Evolutionary conservation across 2,329 filamentous ascomycete genomes (phyloP).

Genomic region (Stachybotrys echinatus): DNA sequence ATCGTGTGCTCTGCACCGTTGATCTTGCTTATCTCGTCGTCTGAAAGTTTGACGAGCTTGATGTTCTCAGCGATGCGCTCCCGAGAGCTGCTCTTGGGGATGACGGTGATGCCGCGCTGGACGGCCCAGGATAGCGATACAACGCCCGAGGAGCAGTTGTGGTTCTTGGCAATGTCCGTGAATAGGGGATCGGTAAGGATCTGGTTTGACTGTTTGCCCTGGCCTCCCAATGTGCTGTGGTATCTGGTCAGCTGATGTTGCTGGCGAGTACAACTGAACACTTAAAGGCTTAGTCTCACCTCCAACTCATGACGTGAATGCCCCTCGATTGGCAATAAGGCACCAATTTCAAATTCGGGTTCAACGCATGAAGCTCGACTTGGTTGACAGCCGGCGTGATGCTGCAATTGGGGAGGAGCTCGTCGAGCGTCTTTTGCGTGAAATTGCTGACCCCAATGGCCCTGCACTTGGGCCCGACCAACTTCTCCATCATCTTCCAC

Average conservation of each 20-base stretch:
- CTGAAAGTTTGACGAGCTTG: constrained; percentile 15
- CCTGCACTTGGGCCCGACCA: constrained; percentile 16
- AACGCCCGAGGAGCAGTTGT: constrained; percentile 16
- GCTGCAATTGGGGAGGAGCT: constrained; percentile 15
- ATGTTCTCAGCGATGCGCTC: constrained; percentile 17
- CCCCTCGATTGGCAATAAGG: constrained; percentile 23
- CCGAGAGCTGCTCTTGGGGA: constrained; percentile 16
- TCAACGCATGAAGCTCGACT: constrained; percentile 25
- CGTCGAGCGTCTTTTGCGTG: constrained; percentile 20
- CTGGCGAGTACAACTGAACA: not conserved
- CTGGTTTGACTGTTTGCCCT: constrained; percentile 3
- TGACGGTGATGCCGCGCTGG: constrained; percentile 17
- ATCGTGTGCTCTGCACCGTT: constrained; percentile 18
- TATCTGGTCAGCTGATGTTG: not conserved
- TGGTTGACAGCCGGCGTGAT: constrained; percentile 25
- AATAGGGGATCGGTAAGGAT: constrained; percentile 16
- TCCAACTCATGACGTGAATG: constrained; percentile 23
- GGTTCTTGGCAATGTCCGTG: constrained; percentile 14
- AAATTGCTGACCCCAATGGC: constrained; percentile 28
- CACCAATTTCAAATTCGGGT: constrained; percentile 23
- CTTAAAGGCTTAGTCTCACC: not conserved
- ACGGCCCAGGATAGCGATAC: constrained; percentile 20
- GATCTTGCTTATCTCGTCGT: constrained; percentile 18
- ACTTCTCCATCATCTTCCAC: constrained; percentile 21
- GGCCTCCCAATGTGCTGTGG: constrained; percentile 5